Base-by-base conservation (phyloP, 768 basidiomycete genomes). In the Pisolithus albus region DNA sequence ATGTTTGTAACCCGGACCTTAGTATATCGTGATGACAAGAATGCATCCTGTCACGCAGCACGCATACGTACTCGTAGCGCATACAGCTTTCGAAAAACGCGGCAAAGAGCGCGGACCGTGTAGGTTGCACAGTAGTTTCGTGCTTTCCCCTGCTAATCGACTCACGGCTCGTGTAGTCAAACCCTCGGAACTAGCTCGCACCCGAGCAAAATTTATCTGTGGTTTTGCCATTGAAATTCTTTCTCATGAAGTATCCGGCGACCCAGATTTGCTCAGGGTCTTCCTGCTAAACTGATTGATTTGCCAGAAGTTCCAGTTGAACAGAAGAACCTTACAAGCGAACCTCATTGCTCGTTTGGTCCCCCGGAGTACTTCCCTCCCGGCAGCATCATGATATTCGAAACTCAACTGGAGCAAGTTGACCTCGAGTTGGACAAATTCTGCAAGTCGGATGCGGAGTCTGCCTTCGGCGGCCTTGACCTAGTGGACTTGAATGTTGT, bases 21-120 rank as follows among this genome's bases (percentile, higher is more conserved):
- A 97, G 92, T 98, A 99, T 69, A 95, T 98, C 56, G 80, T 88
- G 42, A 73, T 97, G 15, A 92, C 95, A 61, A 85, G 96, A 19
- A 87, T 98, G 4, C 90, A 98, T 59, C 94, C 95, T 0, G 69
- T 69, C 23, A 89, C 91, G 0, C 92, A 92, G 67, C 89, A 88
- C 60, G 96, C 96, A 1, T 98, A 94, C 67, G 64, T 99, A 28
- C 77, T 98, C 9, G 82, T 99, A 16, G 88, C 89, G 1, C 94
- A 95, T 57, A 94, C 91, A 1, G 92, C 92, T 0, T 97, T 95
- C 75, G 73, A 73, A n/a, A 88, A 88, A 64, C 85, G 84, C 2
- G 80, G 79, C 32, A 88, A 86, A 58, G 85, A 84, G 53, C 83
- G 91, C 51, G 94, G 93, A 4, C 75, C 72, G 62, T 82, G 94